Evolutionary conservation across 352 stramenopile species (phyloP).

Genomic region (Saprolegnia diclina): DNA sequence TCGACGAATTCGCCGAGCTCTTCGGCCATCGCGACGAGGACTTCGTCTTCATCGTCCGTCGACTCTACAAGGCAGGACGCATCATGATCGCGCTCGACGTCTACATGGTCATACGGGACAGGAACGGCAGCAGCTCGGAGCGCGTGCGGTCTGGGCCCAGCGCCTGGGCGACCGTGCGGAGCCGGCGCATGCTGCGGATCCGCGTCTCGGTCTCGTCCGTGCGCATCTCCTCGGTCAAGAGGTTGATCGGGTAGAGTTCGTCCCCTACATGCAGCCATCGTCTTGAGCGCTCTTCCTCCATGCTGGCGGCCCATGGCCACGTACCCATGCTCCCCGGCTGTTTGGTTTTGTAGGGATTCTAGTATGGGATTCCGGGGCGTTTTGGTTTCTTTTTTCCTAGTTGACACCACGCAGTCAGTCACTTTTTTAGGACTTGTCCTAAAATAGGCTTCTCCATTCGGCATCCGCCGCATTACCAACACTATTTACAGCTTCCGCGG

Average conservation of each 20-base stretch:
- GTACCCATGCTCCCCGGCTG: background rate
- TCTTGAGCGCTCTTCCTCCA: too few species aligned
- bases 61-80: slow-evolving; percentile 45
- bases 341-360: slow-evolving; percentile 3
- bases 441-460: too few species aligned
- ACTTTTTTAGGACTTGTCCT: slow-evolving; percentile 8
- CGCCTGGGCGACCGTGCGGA: slow-evolving; percentile 88
- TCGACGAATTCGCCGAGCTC: slow-evolving; percentile 89
- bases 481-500: too few species aligned
- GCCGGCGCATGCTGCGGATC: slow-evolving; percentile 91
- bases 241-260: slow-evolving; percentile 81
- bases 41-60: slow-evolving; percentile 92
- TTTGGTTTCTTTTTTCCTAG: background rate
- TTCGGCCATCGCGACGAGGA: slow-evolving; percentile 87
- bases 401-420: slow-evolving; percentile 15
- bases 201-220: slow-evolving; percentile 88
- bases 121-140: slow-evolving; percentile 83
- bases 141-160: slow-evolving; percentile 80
- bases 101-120: slow-evolving; percentile 42
- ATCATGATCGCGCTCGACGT: background rate
- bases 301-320: too few species aligned
- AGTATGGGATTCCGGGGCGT: background rate
- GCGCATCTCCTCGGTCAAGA: slow-evolving; percentile 90
- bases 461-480: too few species aligned
- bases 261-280: slow-evolving; percentile 30